These are phyloP conservation scores for Leccinum colubrinum DNA, from an alignment of 1,284 basidiomycete genomes.

Conservation along the genomic window DNA sequence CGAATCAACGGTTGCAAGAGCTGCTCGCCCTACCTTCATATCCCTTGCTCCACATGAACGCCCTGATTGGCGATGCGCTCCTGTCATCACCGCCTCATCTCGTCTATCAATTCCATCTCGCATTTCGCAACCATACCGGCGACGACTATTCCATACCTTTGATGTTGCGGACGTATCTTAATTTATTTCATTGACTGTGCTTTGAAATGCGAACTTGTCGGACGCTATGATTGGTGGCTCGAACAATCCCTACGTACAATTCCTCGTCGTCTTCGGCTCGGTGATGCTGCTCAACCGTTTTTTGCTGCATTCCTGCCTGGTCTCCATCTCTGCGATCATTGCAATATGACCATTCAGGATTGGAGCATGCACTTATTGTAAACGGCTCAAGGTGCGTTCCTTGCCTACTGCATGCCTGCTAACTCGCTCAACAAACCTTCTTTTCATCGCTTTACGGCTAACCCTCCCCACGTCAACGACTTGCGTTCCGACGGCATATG, in stretches of 20 bases:
- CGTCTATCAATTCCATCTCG: neutral
- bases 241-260: neutral
- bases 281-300: conserved; percentile 7
- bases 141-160: neutral
- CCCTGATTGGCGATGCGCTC: conserved; percentile 16
- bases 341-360: conserved; percentile 43
- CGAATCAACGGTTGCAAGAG: conserved; percentile 27
- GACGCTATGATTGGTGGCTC: neutral
- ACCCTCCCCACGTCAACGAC: neutral
- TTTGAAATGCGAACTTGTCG: conserved; percentile 5
- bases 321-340: conserved; percentile 1
- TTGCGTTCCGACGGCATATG: conserved; percentile 14
- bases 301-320: conserved; percentile 7
- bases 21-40: conserved; percentile 19
- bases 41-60: conserved; percentile 3
- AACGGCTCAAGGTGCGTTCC: conserved; percentile 72
- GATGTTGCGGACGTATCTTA: neutral
- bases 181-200: conserved; percentile 1
- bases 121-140: neutral
- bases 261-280: conserved; percentile 14
- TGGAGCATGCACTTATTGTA: conserved; percentile 79
- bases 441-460: conserved; percentile 8
- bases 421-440: conserved; percentile 23
- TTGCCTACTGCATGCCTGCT: neutral
- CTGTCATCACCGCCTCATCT: conserved; percentile 6